Evolutionary conservation across 1,284 basidiomycete genomes (phyloP).

Genomic region (Leccinum griseonigrum): DNA sequence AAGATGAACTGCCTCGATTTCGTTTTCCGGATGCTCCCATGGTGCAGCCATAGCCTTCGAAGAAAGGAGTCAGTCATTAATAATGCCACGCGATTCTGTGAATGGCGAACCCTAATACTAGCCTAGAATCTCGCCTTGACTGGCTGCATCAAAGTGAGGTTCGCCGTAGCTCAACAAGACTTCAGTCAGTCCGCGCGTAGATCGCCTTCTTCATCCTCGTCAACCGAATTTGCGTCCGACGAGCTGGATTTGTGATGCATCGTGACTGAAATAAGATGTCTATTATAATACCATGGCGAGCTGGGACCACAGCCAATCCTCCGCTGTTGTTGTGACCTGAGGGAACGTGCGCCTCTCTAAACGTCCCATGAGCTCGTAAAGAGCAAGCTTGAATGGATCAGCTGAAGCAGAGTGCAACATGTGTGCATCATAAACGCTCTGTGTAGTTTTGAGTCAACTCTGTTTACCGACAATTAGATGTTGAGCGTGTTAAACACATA

Average conservation of each 20-base stretch:
- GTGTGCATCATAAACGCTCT: constrained; percentile 89
- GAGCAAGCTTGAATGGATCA: constrained; percentile 93
- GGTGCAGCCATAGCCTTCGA: constrained; percentile 71
- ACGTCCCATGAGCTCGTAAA: constrained; percentile 95
- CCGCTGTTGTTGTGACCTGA: constrained; percentile 87
- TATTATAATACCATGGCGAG: constrained; percentile 66
- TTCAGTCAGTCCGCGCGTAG: constrained; percentile 72
- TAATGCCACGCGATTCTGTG: not conserved
- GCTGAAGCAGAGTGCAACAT: constrained; percentile 83
- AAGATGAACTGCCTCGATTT: constrained; percentile 93
- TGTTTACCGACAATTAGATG: constrained; percentile 27
- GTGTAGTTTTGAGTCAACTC: constrained; percentile 68
- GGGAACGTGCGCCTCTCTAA: constrained; percentile 86
- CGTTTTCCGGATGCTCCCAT: constrained; percentile 84
- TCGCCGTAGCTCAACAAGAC: constrained; percentile 88
- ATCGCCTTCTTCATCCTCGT: constrained; percentile 80
- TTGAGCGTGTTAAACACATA: constrained; percentile 2
- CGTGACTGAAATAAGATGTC: not conserved
- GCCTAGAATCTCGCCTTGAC: constrained; percentile 69
- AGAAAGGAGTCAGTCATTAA: not conserved
- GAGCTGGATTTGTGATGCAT: not conserved
- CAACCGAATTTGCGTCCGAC: constrained; percentile 42
- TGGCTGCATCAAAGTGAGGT: constrained; percentile 81
- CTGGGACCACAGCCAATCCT: constrained; percentile 99
- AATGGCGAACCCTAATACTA: constrained; percentile 70